Conservation (phyloP, 2,329 filamentous ascomycete genomes). For the Tolypocladium amazonense region DNA sequence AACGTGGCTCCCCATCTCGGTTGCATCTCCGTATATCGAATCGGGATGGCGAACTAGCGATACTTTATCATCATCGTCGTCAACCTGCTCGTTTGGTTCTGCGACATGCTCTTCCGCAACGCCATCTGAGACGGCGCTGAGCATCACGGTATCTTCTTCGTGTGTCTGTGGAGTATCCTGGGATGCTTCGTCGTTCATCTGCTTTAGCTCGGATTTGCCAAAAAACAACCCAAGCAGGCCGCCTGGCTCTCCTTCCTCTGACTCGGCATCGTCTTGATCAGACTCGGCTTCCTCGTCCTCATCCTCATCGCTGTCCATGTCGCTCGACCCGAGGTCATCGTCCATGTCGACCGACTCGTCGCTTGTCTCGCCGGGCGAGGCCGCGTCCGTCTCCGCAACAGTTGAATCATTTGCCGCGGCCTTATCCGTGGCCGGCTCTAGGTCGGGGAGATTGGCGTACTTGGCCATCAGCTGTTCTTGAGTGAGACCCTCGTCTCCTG, state of each 20-base stretch:
- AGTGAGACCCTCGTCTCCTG: constrained; percentile 54
- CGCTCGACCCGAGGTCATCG: constrained; percentile 51
- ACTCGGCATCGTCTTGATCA: constrained; percentile 27
- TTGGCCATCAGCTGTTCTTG: constrained; percentile 59
- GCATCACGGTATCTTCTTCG: constrained; percentile 13
- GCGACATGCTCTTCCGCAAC: background rate
- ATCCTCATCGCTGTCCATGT: constrained; percentile 30
- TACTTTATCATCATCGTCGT: constrained; percentile 22
- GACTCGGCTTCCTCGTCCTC: constrained; percentile 31
- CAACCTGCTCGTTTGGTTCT: constrained; percentile 1
- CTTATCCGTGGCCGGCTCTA: constrained; percentile 21
- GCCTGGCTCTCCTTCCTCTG: constrained; percentile 30
- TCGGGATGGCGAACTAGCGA: constrained; percentile 20
- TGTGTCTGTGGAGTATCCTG: constrained; percentile 7
- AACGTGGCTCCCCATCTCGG: background rate
- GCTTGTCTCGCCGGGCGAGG: constrained; percentile 36
- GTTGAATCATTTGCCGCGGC: constrained; percentile 11
- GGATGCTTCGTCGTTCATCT: constrained; percentile 33
- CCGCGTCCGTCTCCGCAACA: constrained; percentile 11
- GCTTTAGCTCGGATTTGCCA: constrained; percentile 44
- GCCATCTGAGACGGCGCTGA: constrained; percentile 8
- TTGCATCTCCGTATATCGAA: constrained; percentile 6
- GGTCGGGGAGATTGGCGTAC: constrained; percentile 52
- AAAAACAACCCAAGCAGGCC: constrained; percentile 49
- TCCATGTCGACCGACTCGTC: constrained; percentile 62